These are phyloP conservation scores for Populus trichocarpa DNA, from an alignment of 441 rosid species.

Conservation along the genomic window DNA sequence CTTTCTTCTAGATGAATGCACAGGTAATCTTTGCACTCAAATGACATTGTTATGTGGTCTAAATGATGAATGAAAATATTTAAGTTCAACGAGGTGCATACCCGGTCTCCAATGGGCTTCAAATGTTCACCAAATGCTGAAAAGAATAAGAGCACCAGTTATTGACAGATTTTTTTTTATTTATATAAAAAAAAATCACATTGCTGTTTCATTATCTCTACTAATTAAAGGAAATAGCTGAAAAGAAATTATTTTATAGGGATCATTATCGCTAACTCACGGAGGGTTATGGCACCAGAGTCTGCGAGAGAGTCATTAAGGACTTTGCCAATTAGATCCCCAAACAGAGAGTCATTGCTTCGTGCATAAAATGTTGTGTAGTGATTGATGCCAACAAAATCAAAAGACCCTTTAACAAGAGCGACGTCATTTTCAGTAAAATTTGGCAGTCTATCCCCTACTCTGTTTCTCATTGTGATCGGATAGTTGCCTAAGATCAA, in stretches of 20 bases:
- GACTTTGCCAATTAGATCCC: slow-evolving; percentile 26
- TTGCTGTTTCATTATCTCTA: background rate
- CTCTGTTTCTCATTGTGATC: slow-evolving; percentile 77
- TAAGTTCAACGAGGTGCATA: slow-evolving; percentile 14
- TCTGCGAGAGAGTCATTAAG: slow-evolving; percentile 67
- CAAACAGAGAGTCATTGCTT: slow-evolving; percentile 19
- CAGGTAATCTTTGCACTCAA: background rate
- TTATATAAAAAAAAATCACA: background rate
- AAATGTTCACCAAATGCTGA: slow-evolving; percentile 51
- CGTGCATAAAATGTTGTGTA: slow-evolving; percentile 83
- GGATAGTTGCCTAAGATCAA: slow-evolving; percentile 87
- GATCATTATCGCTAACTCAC: slow-evolving; percentile 36
- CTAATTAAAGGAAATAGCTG: background rate
- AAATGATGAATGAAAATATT: background rate
- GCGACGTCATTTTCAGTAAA: slow-evolving; percentile 59
- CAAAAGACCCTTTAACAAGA: slow-evolving; percentile 78
- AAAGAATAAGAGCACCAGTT: slow-evolving; percentile 13
- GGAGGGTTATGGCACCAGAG: slow-evolving; percentile 67
- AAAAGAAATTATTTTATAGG: background rate
- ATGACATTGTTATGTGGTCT: background rate
- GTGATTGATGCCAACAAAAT: slow-evolving; percentile 94
- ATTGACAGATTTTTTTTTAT: background rate
- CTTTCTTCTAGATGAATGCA: background rate
- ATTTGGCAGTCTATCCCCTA: slow-evolving; percentile 63
- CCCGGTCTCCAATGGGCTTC: slow-evolving; percentile 71